Percentiles rank a stretch among this genome's conserved stretches.
Evolutionary conservation across 257 asterid genomes (phyloP).

Genomic region (Penstemon newberryi): DNA sequence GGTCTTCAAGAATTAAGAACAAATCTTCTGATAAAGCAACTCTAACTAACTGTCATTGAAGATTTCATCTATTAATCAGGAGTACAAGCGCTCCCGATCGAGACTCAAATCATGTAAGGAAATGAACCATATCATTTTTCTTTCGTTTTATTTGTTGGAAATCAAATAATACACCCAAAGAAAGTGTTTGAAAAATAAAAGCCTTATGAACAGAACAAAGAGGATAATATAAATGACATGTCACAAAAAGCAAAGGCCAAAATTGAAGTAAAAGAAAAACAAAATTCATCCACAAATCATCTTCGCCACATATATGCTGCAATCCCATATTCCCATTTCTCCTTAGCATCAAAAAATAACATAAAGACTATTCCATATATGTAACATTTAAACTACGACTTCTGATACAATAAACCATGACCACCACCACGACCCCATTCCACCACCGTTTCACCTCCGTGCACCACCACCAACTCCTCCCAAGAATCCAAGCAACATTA

Average conservation of each 20-base stretch:
- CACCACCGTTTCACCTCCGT: conserved; percentile 35
- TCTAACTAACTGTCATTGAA: no score
- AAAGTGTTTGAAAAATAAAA: no score
- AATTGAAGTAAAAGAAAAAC: conserved; percentile 1
- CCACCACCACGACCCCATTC: conserved; percentile 47
- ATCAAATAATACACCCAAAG: no score
- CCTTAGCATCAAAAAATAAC: background rate
- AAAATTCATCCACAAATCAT: conserved; percentile 9
- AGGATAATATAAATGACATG: conserved; percentile 24
- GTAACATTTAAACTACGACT: background rate
- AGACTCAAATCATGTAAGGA: no score
- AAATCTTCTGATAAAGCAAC: no score
- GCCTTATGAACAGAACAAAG: background rate
- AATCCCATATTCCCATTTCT: background rate
- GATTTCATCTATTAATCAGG: no score
- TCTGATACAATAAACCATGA: conserved; percentile 36
- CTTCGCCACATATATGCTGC: background rate
- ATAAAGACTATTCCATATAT: background rate
- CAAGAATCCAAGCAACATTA: conserved; percentile 37
- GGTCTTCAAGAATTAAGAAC: no score
- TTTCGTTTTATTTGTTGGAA: no score
- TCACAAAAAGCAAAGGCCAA: conserved; percentile 24
- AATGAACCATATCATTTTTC: no score
- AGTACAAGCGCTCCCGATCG: no score
- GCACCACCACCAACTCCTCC: conserved; percentile 14